Base-by-base conservation (phyloP, 805 yeast species). In the Candida dajiaensis region DNA sequence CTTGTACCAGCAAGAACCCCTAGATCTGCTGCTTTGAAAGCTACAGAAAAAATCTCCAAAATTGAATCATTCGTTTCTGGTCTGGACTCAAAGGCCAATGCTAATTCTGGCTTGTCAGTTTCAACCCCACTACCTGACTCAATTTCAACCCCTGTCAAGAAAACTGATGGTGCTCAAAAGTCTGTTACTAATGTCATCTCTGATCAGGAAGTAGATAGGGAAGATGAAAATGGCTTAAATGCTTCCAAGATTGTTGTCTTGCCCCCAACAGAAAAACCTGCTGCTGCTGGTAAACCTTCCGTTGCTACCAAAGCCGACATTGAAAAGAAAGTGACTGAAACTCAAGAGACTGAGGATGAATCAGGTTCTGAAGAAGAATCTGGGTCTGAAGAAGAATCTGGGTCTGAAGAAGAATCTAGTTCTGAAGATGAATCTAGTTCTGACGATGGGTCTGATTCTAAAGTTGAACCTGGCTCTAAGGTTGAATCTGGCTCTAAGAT, bases 1-100 rank as follows among this genome's bases (percentile, higher is more conserved):
- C 15, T n/a, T 37, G 19, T 47, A 43, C 26, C 16, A 6, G 31
- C 26, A 7, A 48, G 46, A 36, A 43, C 41, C 23, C 22, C 36
- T 4, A 41, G 50, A 40, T 28, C 36, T 38, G 54, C 54, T 20
- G 54, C 56, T 26, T 44, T 41, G 3, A 19, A 36, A 11, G 52
- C 52, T 6, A 40, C 7, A 8, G 28, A 41, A 20, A 44, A 41
- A 15, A 16, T 33, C 20, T 3, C 20, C 36, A 33, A n/a, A 3
- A 8, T 11, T 16, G 36, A 8, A 33, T 33, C 20, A 16, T n/a
- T n/a, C 15, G 6, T 36, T 22, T 3, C 40, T 42, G 28, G 12
- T 12, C 10, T 12, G 12, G n/a, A 15, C 18, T 33, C 29, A 22
- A 12, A 23, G 21, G 9, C 44, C 44, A 21, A 33, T 38, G 12